Percentiles rank a stretch among this genome's conserved stretches.
Conservation (phyloP, 2,329 filamentous ascomycete species). For the Beauveria medogensis region DNA sequence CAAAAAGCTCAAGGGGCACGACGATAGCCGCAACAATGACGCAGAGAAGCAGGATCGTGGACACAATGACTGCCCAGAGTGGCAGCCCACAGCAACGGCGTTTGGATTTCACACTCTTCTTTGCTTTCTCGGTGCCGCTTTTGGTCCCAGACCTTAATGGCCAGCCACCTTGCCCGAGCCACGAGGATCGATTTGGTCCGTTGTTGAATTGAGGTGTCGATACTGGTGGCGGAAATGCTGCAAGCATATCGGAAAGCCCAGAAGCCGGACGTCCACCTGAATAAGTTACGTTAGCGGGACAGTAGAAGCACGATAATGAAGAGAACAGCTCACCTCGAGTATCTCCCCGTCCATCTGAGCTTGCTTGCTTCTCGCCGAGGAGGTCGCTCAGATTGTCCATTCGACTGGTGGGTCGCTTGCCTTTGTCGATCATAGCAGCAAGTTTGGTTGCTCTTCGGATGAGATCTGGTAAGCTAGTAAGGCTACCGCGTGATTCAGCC, state of each 20-base stretch:
- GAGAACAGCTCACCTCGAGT: constrained; percentile 27
- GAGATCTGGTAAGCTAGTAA: constrained; percentile 86
- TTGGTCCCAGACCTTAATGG: background rate
- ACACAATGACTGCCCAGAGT: constrained; percentile 64
- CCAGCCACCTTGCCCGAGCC: constrained; percentile 27
- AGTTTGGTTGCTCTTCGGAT: constrained; percentile 82
- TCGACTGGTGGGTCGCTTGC: constrained; percentile 55
- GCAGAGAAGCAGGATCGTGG: constrained; percentile 56
- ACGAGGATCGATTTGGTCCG: constrained; percentile 39
- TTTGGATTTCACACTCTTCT: constrained; percentile 25
- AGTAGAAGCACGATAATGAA: constrained; percentile 6
- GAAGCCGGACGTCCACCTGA: constrained; percentile 40
- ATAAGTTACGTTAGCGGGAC: constrained; percentile 16
- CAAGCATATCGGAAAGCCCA: constrained; percentile 56
- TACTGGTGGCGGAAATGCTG: constrained; percentile 55
- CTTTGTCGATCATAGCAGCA: constrained; percentile 80
- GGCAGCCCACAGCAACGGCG: constrained; percentile 79
- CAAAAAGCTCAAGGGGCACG: constrained; percentile 61
- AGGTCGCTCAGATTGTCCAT: constrained; percentile 47
- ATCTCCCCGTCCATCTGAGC: constrained; percentile 31
- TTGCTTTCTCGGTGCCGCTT: constrained; percentile 17
- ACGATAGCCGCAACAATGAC: constrained; percentile 75
- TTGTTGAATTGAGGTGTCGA: constrained; percentile 31
- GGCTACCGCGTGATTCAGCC: constrained; percentile 75
- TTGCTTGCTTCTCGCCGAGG: constrained; percentile 34